A percentile compares a stretch with the other conserved stretches of the same genome.
Conservation (phyloP, 2,329 filamentous ascomycete species). For the Colletotrichum orbiculare region DNA sequence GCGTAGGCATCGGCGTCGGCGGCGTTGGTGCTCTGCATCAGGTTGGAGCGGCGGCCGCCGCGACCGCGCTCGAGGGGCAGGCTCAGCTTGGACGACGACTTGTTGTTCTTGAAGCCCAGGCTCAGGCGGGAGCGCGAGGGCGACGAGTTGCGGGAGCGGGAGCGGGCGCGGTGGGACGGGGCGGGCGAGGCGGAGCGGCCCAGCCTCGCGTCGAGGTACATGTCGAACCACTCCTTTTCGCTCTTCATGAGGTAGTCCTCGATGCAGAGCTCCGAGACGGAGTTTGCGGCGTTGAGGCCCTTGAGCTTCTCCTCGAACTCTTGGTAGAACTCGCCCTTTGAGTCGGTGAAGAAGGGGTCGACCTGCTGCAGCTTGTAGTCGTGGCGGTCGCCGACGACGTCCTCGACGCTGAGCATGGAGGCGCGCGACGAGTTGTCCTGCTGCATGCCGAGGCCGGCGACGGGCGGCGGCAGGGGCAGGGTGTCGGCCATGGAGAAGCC, state of each 20-base stretch:
- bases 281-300: slow-evolving; percentile 63
- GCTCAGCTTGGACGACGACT: slow-evolving; percentile 30
- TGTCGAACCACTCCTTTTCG: slow-evolving; percentile 74
- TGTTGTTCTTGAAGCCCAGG: slow-evolving; percentile 31
- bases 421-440: slow-evolving; percentile 41
- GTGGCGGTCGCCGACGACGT: slow-evolving; percentile 69
- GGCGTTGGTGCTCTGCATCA: slow-evolving; percentile 28
- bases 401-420: slow-evolving; percentile 64
- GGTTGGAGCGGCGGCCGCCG: slow-evolving; percentile 16
- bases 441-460: slow-evolving; percentile 24
- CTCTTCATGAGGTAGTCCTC: slow-evolving; percentile 73
- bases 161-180: slow-evolving; percentile 38
- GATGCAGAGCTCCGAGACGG: slow-evolving; percentile 69
- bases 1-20: slow-evolving; percentile 11
- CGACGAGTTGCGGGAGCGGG: slow-evolving; percentile 16
- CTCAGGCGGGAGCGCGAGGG: slow-evolving; percentile 27
- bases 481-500: slow-evolving; percentile 40
- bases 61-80: slow-evolving; percentile 29
- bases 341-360: slow-evolving; percentile 75
- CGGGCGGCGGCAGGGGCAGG: slow-evolving; percentile 40
- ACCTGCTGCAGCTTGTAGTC: slow-evolving; percentile 74
- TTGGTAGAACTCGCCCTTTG: slow-evolving; percentile 69
- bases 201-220: slow-evolving; percentile 68
- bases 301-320: slow-evolving; percentile 68
- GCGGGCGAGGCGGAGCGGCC: slow-evolving; percentile 57